A percentile compares a stretch with the other conserved stretches of the same genome.
Evolutionary conservation across 129 eudicot genomes (phyloP).

Genomic region (Calendula officinalis): DNA sequence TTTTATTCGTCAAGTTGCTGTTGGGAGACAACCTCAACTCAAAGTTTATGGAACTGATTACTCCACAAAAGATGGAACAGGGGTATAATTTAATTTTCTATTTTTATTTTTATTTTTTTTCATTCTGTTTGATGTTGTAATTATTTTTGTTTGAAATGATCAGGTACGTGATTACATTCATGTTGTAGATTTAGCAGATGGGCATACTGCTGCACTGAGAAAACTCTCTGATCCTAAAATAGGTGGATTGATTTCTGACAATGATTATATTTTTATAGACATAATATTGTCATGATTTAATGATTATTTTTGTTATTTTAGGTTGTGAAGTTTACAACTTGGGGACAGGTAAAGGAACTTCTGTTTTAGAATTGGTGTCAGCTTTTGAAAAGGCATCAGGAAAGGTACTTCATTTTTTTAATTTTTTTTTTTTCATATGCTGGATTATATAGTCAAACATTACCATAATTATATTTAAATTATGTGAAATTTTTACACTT

Average conservation of each 20-base stretch:
- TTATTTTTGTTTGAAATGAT: constrained; percentile 9
- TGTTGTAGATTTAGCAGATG: no score
- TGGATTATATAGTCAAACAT: not conserved
- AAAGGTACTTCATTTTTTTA: constrained; percentile 47
- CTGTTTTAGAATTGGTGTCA: constrained; percentile 63
- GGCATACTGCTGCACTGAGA: no score
- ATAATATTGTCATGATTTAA: not conserved
- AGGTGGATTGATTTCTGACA: constrained; percentile 30
- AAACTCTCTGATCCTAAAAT: constrained; percentile 38
- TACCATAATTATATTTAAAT: not conserved
- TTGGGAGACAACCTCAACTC: constrained; percentile 75
- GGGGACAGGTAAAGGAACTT: no score
- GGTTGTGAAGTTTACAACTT: constrained; percentile 54
- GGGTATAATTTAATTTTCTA: constrained; percentile 50
- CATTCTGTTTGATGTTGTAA: no score
- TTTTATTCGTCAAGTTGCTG: constrained; percentile 88
- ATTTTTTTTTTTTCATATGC: no score
- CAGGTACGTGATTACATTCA: constrained; percentile 94
- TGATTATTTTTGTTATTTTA: constrained; percentile 15
- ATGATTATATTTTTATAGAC: no score
- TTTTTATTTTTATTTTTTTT: not conserved
- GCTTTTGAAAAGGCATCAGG: constrained; percentile 89
- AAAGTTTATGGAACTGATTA: constrained; percentile 77
- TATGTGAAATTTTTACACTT: not conserved
- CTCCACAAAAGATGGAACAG: constrained; percentile 80